phyloP scores from a whole-genome alignment of 176 grass and related monocot species.

The Oryza australiensis region DNA sequence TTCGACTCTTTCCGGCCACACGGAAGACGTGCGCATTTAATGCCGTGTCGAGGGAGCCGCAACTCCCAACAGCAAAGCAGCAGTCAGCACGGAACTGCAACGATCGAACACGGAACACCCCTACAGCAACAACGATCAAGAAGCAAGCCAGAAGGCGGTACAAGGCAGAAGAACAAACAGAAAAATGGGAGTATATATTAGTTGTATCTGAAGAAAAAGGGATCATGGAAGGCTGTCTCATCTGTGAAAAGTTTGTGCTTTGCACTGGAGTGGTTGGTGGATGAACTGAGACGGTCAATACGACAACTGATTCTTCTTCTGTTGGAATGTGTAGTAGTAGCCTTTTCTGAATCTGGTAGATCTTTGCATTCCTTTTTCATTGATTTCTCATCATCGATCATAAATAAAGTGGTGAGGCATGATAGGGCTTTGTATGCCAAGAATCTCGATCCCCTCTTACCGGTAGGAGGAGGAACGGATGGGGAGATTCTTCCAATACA shows the following conservation, averaged over 20 bases:
- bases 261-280: not conserved
- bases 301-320: not conserved
- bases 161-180: not conserved
- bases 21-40: slow-evolving; percentile 17
- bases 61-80: not conserved
- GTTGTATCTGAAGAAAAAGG: not conserved
- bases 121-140: no score
- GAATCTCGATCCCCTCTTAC: slow-evolving; percentile 30
- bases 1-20: not conserved
- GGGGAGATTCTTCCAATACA: slow-evolving; percentile 39
- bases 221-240: not conserved
- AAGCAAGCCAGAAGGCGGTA: not conserved
- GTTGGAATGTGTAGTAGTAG: not conserved
- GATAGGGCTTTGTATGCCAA: slow-evolving; percentile 19
- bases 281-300: not conserved
- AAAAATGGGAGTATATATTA: not conserved
- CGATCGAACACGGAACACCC: not conserved
- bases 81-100: no score
- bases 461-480: slow-evolving; percentile 1
- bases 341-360: slow-evolving; percentile 3
- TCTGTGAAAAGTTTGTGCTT: not conserved
- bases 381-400: not conserved
- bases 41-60: not conserved
- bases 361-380: not conserved
- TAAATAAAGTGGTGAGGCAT: not conserved